Evolutionary conservation across 805 yeast species (phyloP).

Genomic region (Isabelozyma pseudorhagii): DNA sequence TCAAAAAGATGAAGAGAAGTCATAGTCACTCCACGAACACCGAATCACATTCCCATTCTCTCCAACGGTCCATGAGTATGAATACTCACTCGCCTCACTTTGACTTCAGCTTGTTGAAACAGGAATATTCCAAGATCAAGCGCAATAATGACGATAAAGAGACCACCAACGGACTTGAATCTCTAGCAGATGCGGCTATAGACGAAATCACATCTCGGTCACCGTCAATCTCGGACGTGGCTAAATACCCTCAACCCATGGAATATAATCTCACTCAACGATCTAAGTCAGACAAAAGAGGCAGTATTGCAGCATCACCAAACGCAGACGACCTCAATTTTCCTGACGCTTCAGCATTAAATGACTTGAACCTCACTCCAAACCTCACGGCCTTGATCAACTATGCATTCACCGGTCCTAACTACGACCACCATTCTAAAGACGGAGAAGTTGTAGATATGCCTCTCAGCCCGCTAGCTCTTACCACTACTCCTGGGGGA

Average conservation of each 20-base stretch:
- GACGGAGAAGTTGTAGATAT: slow-evolving; percentile 11
- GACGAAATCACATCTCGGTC: slow-evolving; percentile 22
- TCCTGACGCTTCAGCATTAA: background rate
- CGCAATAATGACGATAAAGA: background rate
- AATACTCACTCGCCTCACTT: slow-evolving; percentile 5
- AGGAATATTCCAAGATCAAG: background rate
- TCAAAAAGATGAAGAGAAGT: slow-evolving; percentile 8
- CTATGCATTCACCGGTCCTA: slow-evolving; percentile 21
- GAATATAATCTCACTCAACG: slow-evolving; percentile 3
- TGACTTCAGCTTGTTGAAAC: slow-evolving; percentile 8
- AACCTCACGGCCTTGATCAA: slow-evolving; percentile 36
- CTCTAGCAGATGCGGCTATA: slow-evolving; percentile 33
- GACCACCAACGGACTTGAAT: slow-evolving; percentile 17
- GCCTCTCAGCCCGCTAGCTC: slow-evolving; percentile 27
- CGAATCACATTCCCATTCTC: background rate
- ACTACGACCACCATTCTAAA: slow-evolving; percentile 15
- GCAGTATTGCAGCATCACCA: slow-evolving; percentile 6
- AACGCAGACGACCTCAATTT: background rate
- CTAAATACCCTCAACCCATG: background rate
- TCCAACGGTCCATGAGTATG: background rate
- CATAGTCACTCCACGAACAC: background rate
- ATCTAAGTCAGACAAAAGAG: background rate
- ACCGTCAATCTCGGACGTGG: slow-evolving; percentile 4
- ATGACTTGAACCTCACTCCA: slow-evolving; percentile 30
- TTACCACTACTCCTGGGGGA: slow-evolving; percentile 1